Evolutionary conservation across 257 asterid species (phyloP).

Genomic region (Primulina tabacum): DNA sequence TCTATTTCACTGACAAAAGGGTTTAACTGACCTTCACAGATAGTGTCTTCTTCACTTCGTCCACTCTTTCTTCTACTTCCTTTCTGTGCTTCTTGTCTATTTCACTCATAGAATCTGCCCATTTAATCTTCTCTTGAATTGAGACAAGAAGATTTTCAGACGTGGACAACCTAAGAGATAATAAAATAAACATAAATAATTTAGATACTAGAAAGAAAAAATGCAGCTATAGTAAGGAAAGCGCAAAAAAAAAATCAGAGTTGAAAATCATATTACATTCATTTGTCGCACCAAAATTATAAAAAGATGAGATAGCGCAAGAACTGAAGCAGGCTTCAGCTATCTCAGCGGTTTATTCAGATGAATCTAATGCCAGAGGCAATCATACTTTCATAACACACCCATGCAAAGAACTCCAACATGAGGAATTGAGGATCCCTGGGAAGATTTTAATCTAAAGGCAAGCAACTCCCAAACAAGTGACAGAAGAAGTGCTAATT

Average conservation of each 20-base stretch:
- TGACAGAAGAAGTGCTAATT: background rate
- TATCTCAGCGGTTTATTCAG: constrained; percentile 1
- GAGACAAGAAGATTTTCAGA: constrained; percentile 84
- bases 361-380: background rate
- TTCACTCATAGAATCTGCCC: constrained; percentile 95
- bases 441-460: background rate
- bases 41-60: constrained; percentile 77
- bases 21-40: constrained; percentile 70
- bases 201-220: background rate
- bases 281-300: background rate
- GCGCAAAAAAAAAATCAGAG: background rate
- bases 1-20: constrained; percentile 18
- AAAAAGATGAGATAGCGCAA: constrained; percentile 12
- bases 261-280: background rate
- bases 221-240: constrained; percentile 13
- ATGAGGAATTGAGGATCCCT: background rate
- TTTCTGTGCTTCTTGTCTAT: constrained; percentile 70
- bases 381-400: background rate
- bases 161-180: constrained; percentile 60
- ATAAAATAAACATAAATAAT: constrained; percentile 10
- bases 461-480: background rate
- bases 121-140: constrained; percentile 93
- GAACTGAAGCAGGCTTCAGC: constrained; percentile 12
- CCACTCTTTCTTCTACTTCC: constrained; percentile 75
- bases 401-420: background rate